These are phyloP conservation scores for Conticribra guillardii DNA, from an alignment of 108 stramenopile species.

Conservation along the genomic window DNA sequence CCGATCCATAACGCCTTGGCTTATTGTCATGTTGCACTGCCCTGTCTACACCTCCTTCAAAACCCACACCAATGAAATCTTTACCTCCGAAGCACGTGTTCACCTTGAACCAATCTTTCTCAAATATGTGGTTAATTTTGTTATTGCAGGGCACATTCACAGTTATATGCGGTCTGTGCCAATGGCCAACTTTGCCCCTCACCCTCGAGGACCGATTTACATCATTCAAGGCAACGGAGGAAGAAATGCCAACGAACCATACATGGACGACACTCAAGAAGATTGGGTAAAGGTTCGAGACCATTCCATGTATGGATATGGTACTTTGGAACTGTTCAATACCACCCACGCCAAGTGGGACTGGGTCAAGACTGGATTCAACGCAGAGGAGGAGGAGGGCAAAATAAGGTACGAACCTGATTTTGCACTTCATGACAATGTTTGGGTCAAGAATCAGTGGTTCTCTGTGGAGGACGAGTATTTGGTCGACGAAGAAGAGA, in stretches of 20 bases:
- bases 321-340: slow-evolving; percentile 71
- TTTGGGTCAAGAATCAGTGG: slow-evolving; percentile 38
- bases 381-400: slow-evolving; percentile 3
- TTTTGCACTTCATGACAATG: slow-evolving; percentile 24
- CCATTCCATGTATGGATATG: slow-evolving; percentile 88
- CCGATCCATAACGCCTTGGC: slow-evolving; percentile 81
- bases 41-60: slow-evolving; percentile 87
- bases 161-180: slow-evolving; percentile 83
- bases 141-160: slow-evolving; percentile 92
- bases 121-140: slow-evolving; percentile 84
- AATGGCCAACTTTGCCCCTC: slow-evolving; percentile 53
- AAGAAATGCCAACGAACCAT: slow-evolving; percentile 79
- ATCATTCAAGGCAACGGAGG: slow-evolving; percentile 95
- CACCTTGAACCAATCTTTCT: slow-evolving; percentile 86
- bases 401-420: slow-evolving; percentile 16
- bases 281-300: slow-evolving; percentile 87
- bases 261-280: slow-evolving; percentile 61
- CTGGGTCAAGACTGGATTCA: slow-evolving; percentile 68
- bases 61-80: slow-evolving; percentile 66
- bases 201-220: slow-evolving; percentile 73
- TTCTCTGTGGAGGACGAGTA: not conserved
- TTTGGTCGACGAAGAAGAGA: not conserved
- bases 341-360: slow-evolving; percentile 73
- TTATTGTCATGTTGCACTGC: slow-evolving; percentile 77
- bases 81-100: slow-evolving; percentile 62